These are phyloP conservation scores for Stagonosporopsis vannaccii DNA, from an alignment of 2,329 filamentous ascomycete species.

Conservation along the genomic window DNA sequence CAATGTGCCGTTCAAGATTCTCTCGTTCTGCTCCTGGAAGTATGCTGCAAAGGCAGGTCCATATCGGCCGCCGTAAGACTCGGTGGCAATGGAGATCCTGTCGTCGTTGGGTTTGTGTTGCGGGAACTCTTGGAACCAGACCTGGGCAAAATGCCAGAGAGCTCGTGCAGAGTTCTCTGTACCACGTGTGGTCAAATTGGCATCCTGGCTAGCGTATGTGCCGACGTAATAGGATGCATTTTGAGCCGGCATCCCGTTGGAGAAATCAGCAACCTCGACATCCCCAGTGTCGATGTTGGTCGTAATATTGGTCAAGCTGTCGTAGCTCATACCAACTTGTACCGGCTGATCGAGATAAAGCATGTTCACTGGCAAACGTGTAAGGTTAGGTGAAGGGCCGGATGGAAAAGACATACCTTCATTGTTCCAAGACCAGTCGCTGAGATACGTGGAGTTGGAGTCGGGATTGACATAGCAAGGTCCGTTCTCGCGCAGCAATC, in stretches of 20 bases:
- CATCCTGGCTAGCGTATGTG: slow-evolving; percentile 55
- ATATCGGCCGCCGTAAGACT: slow-evolving; percentile 61
- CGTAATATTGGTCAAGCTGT: slow-evolving; percentile 43
- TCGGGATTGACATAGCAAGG: slow-evolving; percentile 51
- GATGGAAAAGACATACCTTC: slow-evolving; percentile 42
- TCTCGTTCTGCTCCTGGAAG: slow-evolving; percentile 62
- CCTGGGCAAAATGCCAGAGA: slow-evolving; percentile 29
- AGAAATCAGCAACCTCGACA: slow-evolving; percentile 28
- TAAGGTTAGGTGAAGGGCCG: background rate
- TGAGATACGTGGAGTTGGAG: slow-evolving; percentile 59
- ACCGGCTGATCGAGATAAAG: slow-evolving; percentile 74
- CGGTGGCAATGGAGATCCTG: slow-evolving; percentile 39
- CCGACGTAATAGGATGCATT: slow-evolving; percentile 15
- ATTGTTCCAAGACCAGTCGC: slow-evolving; percentile 69
- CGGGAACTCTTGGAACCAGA: slow-evolving; percentile 32
- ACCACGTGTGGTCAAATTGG: slow-evolving; percentile 56
- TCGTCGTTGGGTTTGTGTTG: slow-evolving; percentile 27
- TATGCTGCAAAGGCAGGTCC: slow-evolving; percentile 61
- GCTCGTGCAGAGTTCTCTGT: slow-evolving; percentile 27
- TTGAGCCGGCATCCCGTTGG: slow-evolving; percentile 23
- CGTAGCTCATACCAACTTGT: slow-evolving; percentile 62
- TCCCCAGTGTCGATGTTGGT: slow-evolving; percentile 28
- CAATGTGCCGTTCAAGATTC: slow-evolving; percentile 47
- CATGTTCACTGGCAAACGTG: slow-evolving; percentile 38
- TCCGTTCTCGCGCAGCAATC: slow-evolving; percentile 28